phyloP scores from a whole-genome alignment of 2,329 filamentous ascomycete species.

The Domatiomyces catenatus region DNA sequence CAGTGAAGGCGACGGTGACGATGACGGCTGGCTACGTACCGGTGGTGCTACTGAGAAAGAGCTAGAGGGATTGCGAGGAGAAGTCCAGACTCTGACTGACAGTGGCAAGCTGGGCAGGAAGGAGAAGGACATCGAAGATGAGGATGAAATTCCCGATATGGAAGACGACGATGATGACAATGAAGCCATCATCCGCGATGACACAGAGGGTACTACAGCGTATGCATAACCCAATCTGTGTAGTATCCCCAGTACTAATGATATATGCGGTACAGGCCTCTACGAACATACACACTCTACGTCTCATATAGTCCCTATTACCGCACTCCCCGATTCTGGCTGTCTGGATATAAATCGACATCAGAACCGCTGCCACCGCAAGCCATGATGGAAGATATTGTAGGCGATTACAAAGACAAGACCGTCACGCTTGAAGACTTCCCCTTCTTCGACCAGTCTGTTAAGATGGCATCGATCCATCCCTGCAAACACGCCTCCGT shows the following conservation, averaged over 20 bases:
- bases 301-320: conserved; percentile 97
- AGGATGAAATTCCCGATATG: conserved; percentile 90
- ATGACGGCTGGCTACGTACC: conserved; percentile 78
- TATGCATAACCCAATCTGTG: conserved; percentile 25
- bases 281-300: conserved; percentile 93
- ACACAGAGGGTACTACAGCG: conserved; percentile 39
- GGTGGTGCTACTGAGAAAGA: conserved; percentile 49
- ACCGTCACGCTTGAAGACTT: conserved; percentile 97
- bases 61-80: conserved; percentile 57
- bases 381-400: conserved; percentile 91
- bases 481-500: conserved; percentile 94
- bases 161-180: conserved; percentile 90
- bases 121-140: conserved; percentile 50
- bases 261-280: conserved; percentile 39
- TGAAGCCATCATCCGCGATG: conserved; percentile 84
- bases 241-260: conserved; percentile 1
- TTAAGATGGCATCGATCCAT: conserved; percentile 94
- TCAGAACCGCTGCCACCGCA: conserved; percentile 69
- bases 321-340: conserved; percentile 83
- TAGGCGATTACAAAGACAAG: conserved; percentile 95
- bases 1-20: conserved; percentile 34
- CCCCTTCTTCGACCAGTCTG: conserved; percentile 74
- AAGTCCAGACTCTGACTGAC: conserved; percentile 80
- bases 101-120: conserved; percentile 69
- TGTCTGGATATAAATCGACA: conserved; percentile 70